Evolutionary conservation across 345 rosid genomes (phyloP).

Genomic region (Brassica incana): DNA sequence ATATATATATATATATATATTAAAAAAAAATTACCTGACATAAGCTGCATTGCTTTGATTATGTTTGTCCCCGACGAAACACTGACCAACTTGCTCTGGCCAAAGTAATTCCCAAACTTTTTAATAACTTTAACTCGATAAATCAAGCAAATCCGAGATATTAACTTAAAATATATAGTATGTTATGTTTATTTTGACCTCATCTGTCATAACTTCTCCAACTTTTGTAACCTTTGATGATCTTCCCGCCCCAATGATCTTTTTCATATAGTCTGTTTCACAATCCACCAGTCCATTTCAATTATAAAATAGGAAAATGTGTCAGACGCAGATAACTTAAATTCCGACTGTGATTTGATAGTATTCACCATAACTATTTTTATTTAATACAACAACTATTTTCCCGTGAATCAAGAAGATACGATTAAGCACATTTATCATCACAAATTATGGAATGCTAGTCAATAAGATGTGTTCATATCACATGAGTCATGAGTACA

Average conservation of each 20-base stretch:
- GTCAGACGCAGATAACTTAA: neutral
- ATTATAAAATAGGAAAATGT: neutral
- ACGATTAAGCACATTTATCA: neutral
- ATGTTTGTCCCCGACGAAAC: slow-evolving; percentile 71
- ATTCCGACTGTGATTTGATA: neutral
- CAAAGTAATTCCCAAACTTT: neutral
- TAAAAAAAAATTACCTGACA: slow-evolving; percentile 59
- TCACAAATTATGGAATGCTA: neutral
- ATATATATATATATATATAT: neutral
- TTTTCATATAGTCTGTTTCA: slow-evolving; percentile 67
- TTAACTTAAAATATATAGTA: neutral
- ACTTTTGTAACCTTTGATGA: slow-evolving; percentile 68
- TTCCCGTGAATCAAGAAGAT: neutral
- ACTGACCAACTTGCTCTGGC: slow-evolving; percentile 63
- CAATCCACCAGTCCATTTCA: neutral
- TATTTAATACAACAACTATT: neutral
- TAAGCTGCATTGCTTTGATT: slow-evolving; percentile 81
- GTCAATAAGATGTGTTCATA: neutral
- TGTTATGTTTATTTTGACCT: slow-evolving; percentile 44
- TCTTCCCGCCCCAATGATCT: slow-evolving; percentile 68
- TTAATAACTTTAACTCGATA: neutral
- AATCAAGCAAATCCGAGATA: neutral
- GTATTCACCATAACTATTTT: neutral
- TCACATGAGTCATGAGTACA: neutral
- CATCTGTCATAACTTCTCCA: slow-evolving; percentile 78